phyloP scores from a whole-genome alignment of 305 asterid genomes.

The Striga hermonthica region DNA sequence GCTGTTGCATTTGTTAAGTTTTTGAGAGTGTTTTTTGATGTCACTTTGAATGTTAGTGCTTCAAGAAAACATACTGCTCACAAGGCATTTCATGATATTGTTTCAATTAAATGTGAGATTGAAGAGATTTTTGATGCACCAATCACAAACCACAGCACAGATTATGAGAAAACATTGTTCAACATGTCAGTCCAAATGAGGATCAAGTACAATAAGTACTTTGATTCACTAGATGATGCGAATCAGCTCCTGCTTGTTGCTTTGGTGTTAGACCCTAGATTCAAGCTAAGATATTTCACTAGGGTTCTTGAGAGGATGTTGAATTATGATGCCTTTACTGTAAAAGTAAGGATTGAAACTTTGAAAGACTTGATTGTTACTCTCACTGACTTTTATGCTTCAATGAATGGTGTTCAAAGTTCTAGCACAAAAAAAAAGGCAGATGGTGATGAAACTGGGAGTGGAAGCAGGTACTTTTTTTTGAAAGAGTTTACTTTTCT shows the following conservation, averaged over 20 bases:
- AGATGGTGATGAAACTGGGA: too few species aligned
- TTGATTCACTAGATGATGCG: background rate
- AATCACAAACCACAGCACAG: too few species aligned
- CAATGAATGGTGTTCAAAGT: background rate
- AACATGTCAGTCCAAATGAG: background rate
- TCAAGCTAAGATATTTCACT: background rate
- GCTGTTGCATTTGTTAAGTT: too few species aligned
- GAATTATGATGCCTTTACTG: background rate
- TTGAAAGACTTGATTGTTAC: background rate
- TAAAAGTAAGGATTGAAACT: background rate
- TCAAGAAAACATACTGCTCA: too few species aligned
- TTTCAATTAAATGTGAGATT: too few species aligned
- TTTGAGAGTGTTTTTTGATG: too few species aligned
- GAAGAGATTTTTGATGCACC: too few species aligned
- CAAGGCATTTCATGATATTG: too few species aligned
- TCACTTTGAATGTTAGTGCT: too few species aligned
- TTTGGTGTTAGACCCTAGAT: background rate
- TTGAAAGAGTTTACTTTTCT: too few species aligned
- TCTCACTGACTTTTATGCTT: background rate
- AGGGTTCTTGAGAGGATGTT: background rate
- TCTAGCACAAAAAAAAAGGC: background rate
- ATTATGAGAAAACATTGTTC: too few species aligned
- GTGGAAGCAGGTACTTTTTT: too few species aligned
- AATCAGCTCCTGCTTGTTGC: background rate
- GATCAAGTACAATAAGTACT: background rate